phyloP scores from a whole-genome alignment of 768 basidiomycete genomes.

The Pholiota molesta region DNA sequence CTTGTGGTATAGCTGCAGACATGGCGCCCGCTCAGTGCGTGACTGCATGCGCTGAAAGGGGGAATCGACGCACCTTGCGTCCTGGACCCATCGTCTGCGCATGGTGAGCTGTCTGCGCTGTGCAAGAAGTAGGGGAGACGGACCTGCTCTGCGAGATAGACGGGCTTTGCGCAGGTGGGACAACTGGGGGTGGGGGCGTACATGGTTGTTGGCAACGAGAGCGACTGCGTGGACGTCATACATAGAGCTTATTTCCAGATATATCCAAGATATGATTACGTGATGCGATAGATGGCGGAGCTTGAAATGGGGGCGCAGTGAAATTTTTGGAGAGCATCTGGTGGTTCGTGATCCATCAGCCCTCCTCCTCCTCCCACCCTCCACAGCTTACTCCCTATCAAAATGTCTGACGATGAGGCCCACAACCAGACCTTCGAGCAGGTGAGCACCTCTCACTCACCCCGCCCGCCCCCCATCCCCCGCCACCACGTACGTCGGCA shows the following conservation, averaged over 20 bases:
- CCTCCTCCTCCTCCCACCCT: conserved; percentile 21
- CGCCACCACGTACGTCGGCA: not conserved
- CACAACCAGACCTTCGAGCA: conserved; percentile 89
- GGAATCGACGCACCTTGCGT: conserved; percentile 63
- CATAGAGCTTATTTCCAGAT: conserved; percentile 13
- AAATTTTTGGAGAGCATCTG: conserved; percentile 32
- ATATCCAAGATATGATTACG: conserved; percentile 24
- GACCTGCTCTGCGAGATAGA: conserved; percentile 91
- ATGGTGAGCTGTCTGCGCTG: conserved; percentile 9
- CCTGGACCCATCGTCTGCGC: conserved; percentile 82
- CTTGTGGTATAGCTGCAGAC: conserved; percentile 75
- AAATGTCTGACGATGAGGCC: conserved; percentile 88
- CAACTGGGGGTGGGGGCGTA: conserved; percentile 73
- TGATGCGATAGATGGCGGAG: conserved; percentile 33
- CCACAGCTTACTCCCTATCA: conserved; percentile 30
- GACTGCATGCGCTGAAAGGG: conserved; percentile 4
- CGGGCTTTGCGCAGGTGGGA: conserved; percentile 72
- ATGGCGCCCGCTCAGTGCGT: not conserved
- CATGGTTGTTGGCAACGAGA: conserved; percentile 40
- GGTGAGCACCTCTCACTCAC: conserved; percentile 35
- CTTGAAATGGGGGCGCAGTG: conserved; percentile 33
- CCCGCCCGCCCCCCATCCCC: not conserved
- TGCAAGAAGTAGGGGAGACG: conserved; percentile 17
- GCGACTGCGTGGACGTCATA: not conserved
- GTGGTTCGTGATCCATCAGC: conserved; percentile 19